Base-by-base conservation (phyloP, 2,329 filamentous ascomycete genomes). In the Monosporascus sp. region DNA sequence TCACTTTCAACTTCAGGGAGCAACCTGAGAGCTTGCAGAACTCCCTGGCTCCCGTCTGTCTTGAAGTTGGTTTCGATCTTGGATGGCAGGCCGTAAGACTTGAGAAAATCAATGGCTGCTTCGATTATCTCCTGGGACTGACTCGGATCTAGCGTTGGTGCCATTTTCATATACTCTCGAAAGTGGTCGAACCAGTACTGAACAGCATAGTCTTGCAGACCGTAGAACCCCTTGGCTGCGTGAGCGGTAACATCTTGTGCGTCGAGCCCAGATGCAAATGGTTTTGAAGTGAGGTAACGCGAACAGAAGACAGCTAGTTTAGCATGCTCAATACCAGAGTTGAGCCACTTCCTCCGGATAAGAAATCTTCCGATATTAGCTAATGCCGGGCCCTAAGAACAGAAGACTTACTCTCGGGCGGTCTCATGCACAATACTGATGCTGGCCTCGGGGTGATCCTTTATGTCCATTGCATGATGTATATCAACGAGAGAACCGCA, bases 401-500 rank as follows among this genome's bases (percentile, higher is more conserved):
- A 7, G 47, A 38, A 15, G 6, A 41, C 47, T 49, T 41, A 49
- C 47, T 41, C 47, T 49, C 37, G 35, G 31, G 47, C 47, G 18
- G 47, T 49, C 47, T 49, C 37, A n/a, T 49, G 47, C 20, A 49
- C 47, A 49, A 49, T 49, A 17, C 18, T 39, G 18, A 49, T 49
- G 20, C 6, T 27, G 25, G 25, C 25, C n/a, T 49, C 24, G 14
- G 52, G 41, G 1, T 44, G 22, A 14, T 24, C 9, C 3, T 18
- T 51, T 20, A n/a, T 35, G 35, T 43, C 15, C 1, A 4, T 25
- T 17, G 41, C 41, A 43, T 49, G 18, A 45, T 53, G 46, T 6
- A 56, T 27, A n/a, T 56, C 54, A n/a, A 56, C n/a, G 3, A 56
- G 31, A 38, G 54, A 56, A 18, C 52, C 52, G n/a, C 54, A 56